A percentile compares a stretch with the other conserved stretches of the same genome.
Conservation (phyloP, 768 basidiomycete genomes). For the Suillus subalutaceus region DNA sequence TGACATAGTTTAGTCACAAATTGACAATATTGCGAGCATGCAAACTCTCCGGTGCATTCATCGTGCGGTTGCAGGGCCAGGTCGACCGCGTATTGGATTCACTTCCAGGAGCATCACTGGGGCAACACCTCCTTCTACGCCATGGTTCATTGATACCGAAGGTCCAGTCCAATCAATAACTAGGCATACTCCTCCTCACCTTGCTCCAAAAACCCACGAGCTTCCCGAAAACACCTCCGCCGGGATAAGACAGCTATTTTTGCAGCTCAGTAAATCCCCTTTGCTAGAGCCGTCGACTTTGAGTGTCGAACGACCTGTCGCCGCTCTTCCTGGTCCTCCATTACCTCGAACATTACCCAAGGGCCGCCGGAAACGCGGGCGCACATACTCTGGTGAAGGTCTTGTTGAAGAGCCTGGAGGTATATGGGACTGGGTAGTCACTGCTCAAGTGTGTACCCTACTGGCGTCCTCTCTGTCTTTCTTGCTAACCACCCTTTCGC, state of each 20-base stretch:
- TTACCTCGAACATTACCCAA: constrained; percentile 59
- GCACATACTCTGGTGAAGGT: constrained; percentile 70
- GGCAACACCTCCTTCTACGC: constrained; percentile 26
- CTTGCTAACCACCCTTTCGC: constrained; percentile 2
- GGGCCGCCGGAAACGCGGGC: constrained; percentile 65
- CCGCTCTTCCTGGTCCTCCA: constrained; percentile 58
- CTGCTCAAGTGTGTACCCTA: constrained; percentile 63
- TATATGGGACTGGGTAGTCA: constrained; percentile 78
- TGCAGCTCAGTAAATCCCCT: constrained; percentile 60
- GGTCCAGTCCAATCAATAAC: constrained; percentile 17
- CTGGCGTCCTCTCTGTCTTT: not conserved
- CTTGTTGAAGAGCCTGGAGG: constrained; percentile 51
- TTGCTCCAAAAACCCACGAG: constrained; percentile 29
- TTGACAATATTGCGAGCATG: constrained; percentile 16
- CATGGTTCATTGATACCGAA: constrained; percentile 72
- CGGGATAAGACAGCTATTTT: constrained; percentile 57
- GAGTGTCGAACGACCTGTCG: constrained; percentile 53
- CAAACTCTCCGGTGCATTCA: constrained; percentile 21
- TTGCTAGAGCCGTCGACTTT: constrained; percentile 66
- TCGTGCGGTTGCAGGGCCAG: not conserved
- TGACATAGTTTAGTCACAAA: not conserved
- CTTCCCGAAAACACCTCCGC: constrained; percentile 55
- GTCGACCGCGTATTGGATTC: not conserved
- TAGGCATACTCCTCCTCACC: constrained; percentile 29
- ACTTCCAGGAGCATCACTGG: constrained; percentile 2